Evolutionary conservation across 2,329 filamentous ascomycete species (phyloP).

Genomic region (Ceratocystis huliohia): DNA sequence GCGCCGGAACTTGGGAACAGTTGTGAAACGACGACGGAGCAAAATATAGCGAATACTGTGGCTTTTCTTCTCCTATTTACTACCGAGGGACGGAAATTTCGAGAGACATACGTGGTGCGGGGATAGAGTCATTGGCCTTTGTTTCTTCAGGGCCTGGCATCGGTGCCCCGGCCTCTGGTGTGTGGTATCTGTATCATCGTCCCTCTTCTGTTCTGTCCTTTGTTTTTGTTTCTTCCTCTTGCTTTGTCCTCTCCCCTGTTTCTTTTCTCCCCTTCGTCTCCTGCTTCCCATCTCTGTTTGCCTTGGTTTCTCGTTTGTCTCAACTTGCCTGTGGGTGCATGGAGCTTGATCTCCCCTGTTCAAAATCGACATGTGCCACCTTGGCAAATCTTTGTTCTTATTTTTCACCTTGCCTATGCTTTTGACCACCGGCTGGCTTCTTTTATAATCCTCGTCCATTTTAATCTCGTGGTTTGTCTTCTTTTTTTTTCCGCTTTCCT

Average conservation of each 20-base stretch:
- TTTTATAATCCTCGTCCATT: constrained; percentile 6
- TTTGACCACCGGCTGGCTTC: not conserved
- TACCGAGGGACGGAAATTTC: not conserved
- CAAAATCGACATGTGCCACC: constrained; percentile 2
- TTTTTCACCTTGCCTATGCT: constrained; percentile 9
- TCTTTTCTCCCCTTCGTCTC: not conserved
- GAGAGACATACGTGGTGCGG: not conserved
- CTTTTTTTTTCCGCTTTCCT: not conserved
- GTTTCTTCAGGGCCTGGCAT: not conserved
- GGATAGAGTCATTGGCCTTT: not conserved
- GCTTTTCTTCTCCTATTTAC: not conserved
- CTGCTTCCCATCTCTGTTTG: not conserved
- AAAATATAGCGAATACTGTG: not conserved
- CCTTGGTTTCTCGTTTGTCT: constrained; percentile 1
- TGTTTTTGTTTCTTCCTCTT: not conserved
- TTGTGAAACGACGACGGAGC: not conserved
- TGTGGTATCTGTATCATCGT: constrained; percentile 5
- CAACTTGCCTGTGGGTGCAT: not conserved
- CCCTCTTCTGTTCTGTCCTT: not conserved
- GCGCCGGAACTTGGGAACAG: not conserved
- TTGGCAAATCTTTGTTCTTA: constrained; percentile 8
- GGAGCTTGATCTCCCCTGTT: constrained; percentile 2
- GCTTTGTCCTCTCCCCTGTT: too few species aligned
- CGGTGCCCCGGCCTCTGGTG: not conserved
- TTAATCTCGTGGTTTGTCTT: not conserved